Evolutionary conservation across 2,329 filamentous ascomycete species (phyloP), one percentile per base, ranked within the genome.

Genomic region (Calonectria montana): DNA sequence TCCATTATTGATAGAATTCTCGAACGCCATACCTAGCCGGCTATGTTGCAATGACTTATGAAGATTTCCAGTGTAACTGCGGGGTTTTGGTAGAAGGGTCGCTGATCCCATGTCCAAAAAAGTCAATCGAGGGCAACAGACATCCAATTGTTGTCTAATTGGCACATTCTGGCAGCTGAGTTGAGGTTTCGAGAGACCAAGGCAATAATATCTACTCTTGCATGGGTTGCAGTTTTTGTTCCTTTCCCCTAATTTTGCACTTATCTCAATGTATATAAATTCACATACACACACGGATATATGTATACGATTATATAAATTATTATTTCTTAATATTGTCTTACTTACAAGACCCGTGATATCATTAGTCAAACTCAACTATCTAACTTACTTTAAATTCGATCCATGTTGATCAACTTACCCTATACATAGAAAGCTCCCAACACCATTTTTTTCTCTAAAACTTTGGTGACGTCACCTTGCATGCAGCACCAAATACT

Each of bases 401-500:
- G 21, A 43, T 7, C 13, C 41, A 43, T 7, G 5, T 21, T 47
- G 7, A 39, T 13, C 0, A 29, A 7, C n/a, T 21, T 65, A 39
- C 29, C 62, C 29, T 65, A 25, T 5, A 53, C 43, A 16, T 1
- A 1, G 8, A n/a, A 29, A 2, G 10, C 3, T 25, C 62, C 15
- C 27, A 16, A 29, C 50, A n/a, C 63, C n/a, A 61, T 29, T 31
- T 65, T 31, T 13, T 12, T 16, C 10, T 45, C 64, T n/a, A 23
- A 45, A 67, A 47, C 68, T 35, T 29, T 16, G 43, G 48, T 78
- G 77, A 78, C 77, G 77, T 78, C 77, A 78, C 67, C 18, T 13
- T 37, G n/a, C 18, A 61, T 55, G 53, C 21, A 59, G 31, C 48
- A 48, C 27, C 64, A 65, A 31, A 59, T 62, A 61, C 47, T 57